Evolutionary conservation across 306 rosid species (phyloP), one percentile per base, ranked within the genome.

Genomic region (Ceratonia siliqua): DNA sequence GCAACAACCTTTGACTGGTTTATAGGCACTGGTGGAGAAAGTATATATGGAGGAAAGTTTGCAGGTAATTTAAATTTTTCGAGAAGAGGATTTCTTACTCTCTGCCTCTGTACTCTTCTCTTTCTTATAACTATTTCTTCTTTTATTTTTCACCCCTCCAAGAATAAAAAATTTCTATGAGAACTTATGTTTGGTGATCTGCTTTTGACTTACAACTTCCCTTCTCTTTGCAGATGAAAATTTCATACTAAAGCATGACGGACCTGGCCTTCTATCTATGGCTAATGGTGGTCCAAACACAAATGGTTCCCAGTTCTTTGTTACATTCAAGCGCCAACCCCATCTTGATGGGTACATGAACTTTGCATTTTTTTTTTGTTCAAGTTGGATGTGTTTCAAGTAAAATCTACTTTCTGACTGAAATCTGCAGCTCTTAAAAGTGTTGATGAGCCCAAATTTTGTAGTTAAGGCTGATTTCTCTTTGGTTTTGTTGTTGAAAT

Each of bases 1-100:
- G 25, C 63, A 76, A 81, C 78, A 18, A 77, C 43, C 72, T 81
- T 80, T 85, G 62, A 80, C 76, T 86, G 85, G 67, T 78, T 79
- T 82, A 82, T 85, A 95, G 99, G 99, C 72, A 95, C 92, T 20
- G 99, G 99, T 41, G 99, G 99, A 56, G 99, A 95, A 90, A 90
- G 98, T 87, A 87, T 92, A 30, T 90, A 92, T 82, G 99, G 97
- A 62, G 98, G 98, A 70, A 92, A 95, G 76, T 95, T 95, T 85
- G 88, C 92, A 61, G 99, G 99, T 95, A 79, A 75, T 53, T 30
- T 83, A 78, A 45, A 43, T 24, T 42, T 18, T 49, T 67, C 25
- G 59, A 54, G n/a, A 50, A 24, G 25, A 59, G 41, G 72, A 25
- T 54, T 70, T 39, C 62, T 50, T 73, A 25, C 53, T 30, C 61